phyloP scores from a whole-genome alignment of 352 stramenopile species.

The Phytophthora idaei region DNA sequence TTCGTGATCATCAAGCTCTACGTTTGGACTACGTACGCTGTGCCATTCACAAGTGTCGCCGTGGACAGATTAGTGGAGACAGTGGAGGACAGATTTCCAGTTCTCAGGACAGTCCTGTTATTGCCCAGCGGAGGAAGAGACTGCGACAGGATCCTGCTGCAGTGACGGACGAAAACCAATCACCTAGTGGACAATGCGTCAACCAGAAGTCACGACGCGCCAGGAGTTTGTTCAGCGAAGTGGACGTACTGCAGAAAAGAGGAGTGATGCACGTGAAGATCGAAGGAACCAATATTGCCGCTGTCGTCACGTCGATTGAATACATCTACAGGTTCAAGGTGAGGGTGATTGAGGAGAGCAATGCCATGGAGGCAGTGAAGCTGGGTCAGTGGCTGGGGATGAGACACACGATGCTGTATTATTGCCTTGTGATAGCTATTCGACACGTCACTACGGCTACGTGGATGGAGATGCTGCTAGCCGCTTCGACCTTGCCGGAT shows the following conservation, averaged over 20 bases:
- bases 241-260: conserved; percentile 8
- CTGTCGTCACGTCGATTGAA: conserved; percentile 57
- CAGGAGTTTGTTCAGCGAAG: conserved; percentile 28
- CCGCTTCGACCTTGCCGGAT: conserved; percentile 29
- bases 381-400: conserved; percentile 57
- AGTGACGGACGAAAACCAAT: conserved; percentile 19
- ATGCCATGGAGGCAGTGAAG: conserved; percentile 41
- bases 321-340: conserved; percentile 60
- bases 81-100: conserved; percentile 1
- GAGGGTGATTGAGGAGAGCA: conserved; percentile 35
- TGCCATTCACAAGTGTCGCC: conserved; percentile 3
- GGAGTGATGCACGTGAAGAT: conserved; percentile 53
- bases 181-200: conserved; percentile 4
- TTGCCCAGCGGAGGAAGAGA: conserved; percentile 27
- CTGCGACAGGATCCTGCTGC: conserved; percentile 15
- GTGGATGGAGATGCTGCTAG: conserved; percentile 58
- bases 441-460: conserved; percentile 34
- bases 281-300: conserved; percentile 37
- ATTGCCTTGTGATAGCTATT: conserved; percentile 46
- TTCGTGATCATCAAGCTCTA: conserved; percentile 11
- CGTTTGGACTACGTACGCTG: conserved; percentile 30
- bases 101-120: conserved; percentile 9
- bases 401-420: conserved; percentile 43
- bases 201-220: conserved; percentile 17
- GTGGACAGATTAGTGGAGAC: conserved; percentile 1